Conservation (phyloP, 2,329 filamentous ascomycete genomes). For the Talaromyces islandicus region DNA sequence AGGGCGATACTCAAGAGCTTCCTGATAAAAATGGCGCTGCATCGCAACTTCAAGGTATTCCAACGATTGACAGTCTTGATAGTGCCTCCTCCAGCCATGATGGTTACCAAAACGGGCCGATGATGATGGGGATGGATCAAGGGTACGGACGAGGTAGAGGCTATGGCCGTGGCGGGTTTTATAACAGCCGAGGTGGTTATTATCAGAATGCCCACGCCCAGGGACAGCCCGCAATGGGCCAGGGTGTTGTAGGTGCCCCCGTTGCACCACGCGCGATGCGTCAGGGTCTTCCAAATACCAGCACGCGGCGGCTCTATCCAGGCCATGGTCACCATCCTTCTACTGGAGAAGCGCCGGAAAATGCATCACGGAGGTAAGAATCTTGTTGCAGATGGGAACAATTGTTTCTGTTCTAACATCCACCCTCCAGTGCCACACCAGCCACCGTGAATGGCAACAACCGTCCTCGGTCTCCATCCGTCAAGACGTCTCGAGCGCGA, state of each 20-base stretch:
- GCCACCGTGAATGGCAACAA: constrained; percentile 22
- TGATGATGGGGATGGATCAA: constrained; percentile 18
- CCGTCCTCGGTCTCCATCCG: constrained; percentile 21
- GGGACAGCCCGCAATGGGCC: constrained; percentile 26
- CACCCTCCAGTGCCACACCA: constrained; percentile 3
- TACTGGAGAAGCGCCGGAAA: constrained; percentile 15
- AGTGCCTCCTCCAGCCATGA: constrained; percentile 17
- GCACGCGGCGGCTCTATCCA: constrained; percentile 55
- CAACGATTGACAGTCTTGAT: constrained; percentile 26
- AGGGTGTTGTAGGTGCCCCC: constrained; percentile 67
- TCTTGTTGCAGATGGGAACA: constrained; percentile 4
- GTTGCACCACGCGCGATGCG: constrained; percentile 94
- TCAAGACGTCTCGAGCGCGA: constrained; percentile 20
- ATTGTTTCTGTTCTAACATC: not conserved
- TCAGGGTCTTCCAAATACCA: constrained; percentile 77
- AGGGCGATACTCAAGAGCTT: not conserved
- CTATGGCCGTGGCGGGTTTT: constrained; percentile 43
- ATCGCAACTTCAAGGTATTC: constrained; percentile 22
- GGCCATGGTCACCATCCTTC: constrained; percentile 24
- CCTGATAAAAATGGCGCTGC: not conserved
- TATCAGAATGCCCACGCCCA: constrained; percentile 24
- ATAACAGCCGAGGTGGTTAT: constrained; percentile 32
- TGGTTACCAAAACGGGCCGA: constrained; percentile 24
- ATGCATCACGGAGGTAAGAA: constrained; percentile 26
- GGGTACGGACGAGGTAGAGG: constrained; percentile 36